Base-by-base conservation (phyloP, 495 filamentous ascomycete genomes). In the Lasiosphaeria ovina region DNA sequence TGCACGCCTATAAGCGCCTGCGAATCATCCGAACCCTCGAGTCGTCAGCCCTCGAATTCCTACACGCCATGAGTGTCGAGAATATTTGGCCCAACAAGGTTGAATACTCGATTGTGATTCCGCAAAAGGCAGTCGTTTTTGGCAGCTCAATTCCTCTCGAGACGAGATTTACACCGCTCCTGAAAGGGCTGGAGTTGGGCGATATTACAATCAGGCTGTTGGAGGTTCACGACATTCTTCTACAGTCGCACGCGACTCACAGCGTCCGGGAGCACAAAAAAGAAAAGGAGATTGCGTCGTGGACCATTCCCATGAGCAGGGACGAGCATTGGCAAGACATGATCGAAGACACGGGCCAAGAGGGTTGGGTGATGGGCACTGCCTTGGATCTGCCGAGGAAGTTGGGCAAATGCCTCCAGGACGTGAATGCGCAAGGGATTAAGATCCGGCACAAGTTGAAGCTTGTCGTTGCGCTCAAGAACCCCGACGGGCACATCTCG, bases 81-180 rank as follows among this genome's bases (percentile, higher is more conserved):
- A 96, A 96, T 67, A 84, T 94, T 57, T 98, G 94, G 94, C 85
- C 89, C 10, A 90, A 93, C 74, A 98, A 98, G 78, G 83, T 97
- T 66, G 87, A 94, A 68, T 98, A 98, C 71, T 89, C 89, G 6
- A 88, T 98, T 59, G 86, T 87, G 60, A 87, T 93, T 7, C 93
- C 94, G 3, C 90, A 88, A 56, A 96, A 95, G 68, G 93, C 92
- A 0, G 87, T 94, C 58, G 87, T 96, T 8, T 97, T 96, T 64
- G 94, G 94, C 42, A 95, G 90, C 14, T 80, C 80, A 16, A 85
- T 97, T 48, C 84, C 85, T 11, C 76, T 96, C 34, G 86, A 93
- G 58, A 91, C 97, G 72, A 81, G 85, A 48, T 83, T 98, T 54
- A 85, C 89, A 6, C 91, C 93, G 3, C 76, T 97, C 4, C 76